These are phyloP conservation scores for Russula dissimulans DNA, from an alignment of 768 basidiomycete species.

Conservation along the genomic window DNA sequence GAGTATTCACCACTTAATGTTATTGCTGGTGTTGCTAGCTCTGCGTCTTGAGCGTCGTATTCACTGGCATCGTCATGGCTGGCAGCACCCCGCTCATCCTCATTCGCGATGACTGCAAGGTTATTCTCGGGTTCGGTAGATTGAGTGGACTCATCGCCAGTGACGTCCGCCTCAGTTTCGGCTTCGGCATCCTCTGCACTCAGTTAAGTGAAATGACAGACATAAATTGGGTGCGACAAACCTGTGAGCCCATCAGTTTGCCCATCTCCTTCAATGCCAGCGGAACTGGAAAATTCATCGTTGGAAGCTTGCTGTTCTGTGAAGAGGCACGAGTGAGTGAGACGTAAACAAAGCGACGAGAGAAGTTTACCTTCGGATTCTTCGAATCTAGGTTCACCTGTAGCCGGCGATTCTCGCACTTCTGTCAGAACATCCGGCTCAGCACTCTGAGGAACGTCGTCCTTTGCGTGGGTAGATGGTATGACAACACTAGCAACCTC, in stretches of 20 bases:
- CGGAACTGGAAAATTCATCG: background rate
- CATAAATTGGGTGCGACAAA: background rate
- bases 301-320: background rate
- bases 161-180: conserved; percentile 3
- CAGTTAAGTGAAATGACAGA: background rate
- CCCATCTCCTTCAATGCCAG: background rate
- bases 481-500: background rate
- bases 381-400: background rate
- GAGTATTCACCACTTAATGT: background rate
- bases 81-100: background rate
- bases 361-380: conserved; percentile 1
- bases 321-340: too few relatives aligned
- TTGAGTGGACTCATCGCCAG: background rate
- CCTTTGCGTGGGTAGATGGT: background rate
- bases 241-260: conserved; percentile 1
- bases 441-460: background rate
- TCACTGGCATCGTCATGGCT: background rate
- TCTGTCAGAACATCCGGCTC: background rate
- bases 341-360: background rate
- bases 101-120: background rate
- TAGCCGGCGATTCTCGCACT: background rate
- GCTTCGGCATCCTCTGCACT: conserved; percentile 3
- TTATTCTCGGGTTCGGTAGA: background rate
- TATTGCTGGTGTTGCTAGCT: background rate
- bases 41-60: background rate